Conservation (phyloP, 306 rosid species). For the Medicago truncatula region MtrunA17r5.0-ANR NC_053045.1:62810501-62811000, state of each 20-base stretch:
- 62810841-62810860: slow-evolving; percentile 26
- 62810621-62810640: slow-evolving; percentile 49
- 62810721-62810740: slow-evolving; percentile 32
- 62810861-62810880: slow-evolving; percentile 49
- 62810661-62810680: slow-evolving; percentile 26
- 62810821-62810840: slow-evolving; percentile 13
- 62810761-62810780: slow-evolving; percentile 29
- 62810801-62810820: slow-evolving; percentile 30
- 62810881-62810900: slow-evolving; percentile 84
- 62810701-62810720: slow-evolving; percentile 39
- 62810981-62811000: slow-evolving; percentile 19
- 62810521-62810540: neutral
- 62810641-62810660: neutral
- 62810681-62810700: slow-evolving; percentile 5
- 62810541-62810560: slow-evolving; percentile 32
- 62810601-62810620: slow-evolving; percentile 33
- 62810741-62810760: slow-evolving; percentile 27
- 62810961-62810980: neutral
- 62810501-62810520: too few species aligned
- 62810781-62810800: slow-evolving; percentile 25
- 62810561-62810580: slow-evolving; percentile 39
- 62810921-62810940: slow-evolving; percentile 89
- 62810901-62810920: slow-evolving; percentile 94
- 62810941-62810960: slow-evolving; percentile 80
- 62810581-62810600: slow-evolving; percentile 15